phyloP scores from a whole-genome alignment of 2,329 filamentous ascomycete genomes.

The Neospermospora avenae region DNA sequence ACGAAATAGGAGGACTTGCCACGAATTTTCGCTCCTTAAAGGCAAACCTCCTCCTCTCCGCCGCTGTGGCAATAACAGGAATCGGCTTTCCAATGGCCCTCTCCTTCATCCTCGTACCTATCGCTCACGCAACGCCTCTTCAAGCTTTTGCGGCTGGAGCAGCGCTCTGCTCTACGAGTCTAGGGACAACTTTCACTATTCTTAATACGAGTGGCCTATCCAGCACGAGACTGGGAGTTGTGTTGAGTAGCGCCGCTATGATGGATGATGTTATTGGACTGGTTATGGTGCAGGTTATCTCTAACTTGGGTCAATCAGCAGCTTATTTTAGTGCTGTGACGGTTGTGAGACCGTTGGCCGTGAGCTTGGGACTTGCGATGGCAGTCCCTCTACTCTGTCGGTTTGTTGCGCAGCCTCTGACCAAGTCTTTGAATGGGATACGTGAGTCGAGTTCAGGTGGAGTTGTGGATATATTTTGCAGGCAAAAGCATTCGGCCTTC shows the following conservation, averaged over 20 bases:
- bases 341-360: slow-evolving; percentile 44
- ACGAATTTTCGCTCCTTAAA: slow-evolving; percentile 41
- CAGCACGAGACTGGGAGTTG: slow-evolving; percentile 53
- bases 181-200: slow-evolving; percentile 68
- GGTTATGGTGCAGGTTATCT: slow-evolving; percentile 74
- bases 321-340: slow-evolving; percentile 25
- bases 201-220: slow-evolving; percentile 57
- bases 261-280: slow-evolving; percentile 78
- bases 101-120: slow-evolving; percentile 48
- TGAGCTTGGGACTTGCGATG: slow-evolving; percentile 27
- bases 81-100: slow-evolving; percentile 61
- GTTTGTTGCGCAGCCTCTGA: neutral
- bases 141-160: slow-evolving; percentile 67
- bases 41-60: slow-evolving; percentile 57
- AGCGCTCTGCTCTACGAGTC: slow-evolving; percentile 68
- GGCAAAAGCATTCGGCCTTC: slow-evolving; percentile 9
- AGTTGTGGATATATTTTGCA: neutral
- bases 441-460: neutral
- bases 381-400: neutral
- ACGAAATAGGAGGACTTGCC: slow-evolving; percentile 27
- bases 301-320: slow-evolving; percentile 51
- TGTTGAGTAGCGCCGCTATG: slow-evolving; percentile 72
- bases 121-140: slow-evolving; percentile 28
- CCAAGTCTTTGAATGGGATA: neutral
- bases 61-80: slow-evolving; percentile 62